phyloP scores from a whole-genome alignment of 495 filamentous ascomycete species.

The Aspergillus panamensis region DNA sequence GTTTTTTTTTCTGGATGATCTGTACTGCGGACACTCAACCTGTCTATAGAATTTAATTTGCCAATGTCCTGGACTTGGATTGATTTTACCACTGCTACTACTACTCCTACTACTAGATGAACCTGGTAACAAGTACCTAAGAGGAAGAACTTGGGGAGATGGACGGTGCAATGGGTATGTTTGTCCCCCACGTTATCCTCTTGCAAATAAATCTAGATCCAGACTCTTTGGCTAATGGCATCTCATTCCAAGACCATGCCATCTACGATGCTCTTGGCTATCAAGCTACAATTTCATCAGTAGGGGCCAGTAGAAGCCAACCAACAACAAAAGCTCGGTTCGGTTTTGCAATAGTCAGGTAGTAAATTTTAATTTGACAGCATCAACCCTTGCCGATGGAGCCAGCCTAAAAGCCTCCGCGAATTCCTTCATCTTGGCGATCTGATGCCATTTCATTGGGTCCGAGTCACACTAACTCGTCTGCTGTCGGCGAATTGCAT shows the following conservation, averaged over 20 bases:
- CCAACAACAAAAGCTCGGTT: background rate
- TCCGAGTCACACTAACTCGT: background rate
- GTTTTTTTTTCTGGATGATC: too few species aligned
- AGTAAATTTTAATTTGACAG: too few species aligned
- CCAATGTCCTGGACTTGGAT: too few species aligned
- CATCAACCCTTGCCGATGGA: too few species aligned
- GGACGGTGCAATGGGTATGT: constrained; percentile 51
- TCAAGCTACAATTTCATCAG: constrained; percentile 47
- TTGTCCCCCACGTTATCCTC: too few species aligned
- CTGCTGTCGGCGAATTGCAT: constrained; percentile 2
- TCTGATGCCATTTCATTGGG: constrained; percentile 5
- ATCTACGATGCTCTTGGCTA: constrained; percentile 53
- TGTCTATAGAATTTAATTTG: too few species aligned
- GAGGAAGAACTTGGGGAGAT: constrained; percentile 55
- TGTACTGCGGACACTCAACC: too few species aligned
- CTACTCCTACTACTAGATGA: too few species aligned
- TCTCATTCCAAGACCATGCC: constrained; percentile 44
- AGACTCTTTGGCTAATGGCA: background rate
- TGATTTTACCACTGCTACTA: constrained; percentile 20
- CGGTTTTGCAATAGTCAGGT: too few species aligned
- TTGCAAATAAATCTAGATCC: too few species aligned
- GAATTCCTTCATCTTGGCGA: background rate
- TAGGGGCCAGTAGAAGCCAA: too few species aligned
- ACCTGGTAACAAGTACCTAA: constrained; percentile 53
- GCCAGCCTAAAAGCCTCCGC: background rate